These are phyloP conservation scores for Rhynchosporium agropyri DNA, from an alignment of 2,329 filamentous ascomycete genomes.

Conservation along the genomic window DNA sequence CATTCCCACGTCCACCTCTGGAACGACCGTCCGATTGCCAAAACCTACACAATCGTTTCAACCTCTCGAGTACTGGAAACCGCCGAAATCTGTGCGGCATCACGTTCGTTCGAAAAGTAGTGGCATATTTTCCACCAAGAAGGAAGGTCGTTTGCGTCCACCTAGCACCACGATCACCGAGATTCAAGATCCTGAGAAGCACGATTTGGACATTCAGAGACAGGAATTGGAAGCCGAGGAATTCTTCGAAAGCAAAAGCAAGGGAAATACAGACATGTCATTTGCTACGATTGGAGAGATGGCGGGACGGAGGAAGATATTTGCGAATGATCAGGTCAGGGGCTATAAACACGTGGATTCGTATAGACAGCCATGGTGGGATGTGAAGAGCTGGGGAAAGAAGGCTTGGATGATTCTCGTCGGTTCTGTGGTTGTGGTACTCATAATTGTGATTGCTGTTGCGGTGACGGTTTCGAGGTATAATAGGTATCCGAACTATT, in stretches of 20 bases:
- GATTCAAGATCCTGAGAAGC: slow-evolving; percentile 15
- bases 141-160: slow-evolving; percentile 22
- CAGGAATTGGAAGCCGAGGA: slow-evolving; percentile 11
- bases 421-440: slow-evolving; percentile 44
- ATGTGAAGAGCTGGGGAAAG: slow-evolving; percentile 57
- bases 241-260: slow-evolving; percentile 19
- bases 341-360: slow-evolving; percentile 27
- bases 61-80: slow-evolving; percentile 36
- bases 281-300: slow-evolving; percentile 26
- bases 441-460: slow-evolving; percentile 54
- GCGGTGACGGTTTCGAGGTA: slow-evolving; percentile 44
- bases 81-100: slow-evolving; percentile 31
- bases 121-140: slow-evolving; percentile 21
- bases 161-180: background rate
- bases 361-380: slow-evolving; percentile 44
- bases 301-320: slow-evolving; percentile 18
- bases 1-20: slow-evolving; percentile 6
- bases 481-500: slow-evolving; percentile 50
- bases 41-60: slow-evolving; percentile 27
- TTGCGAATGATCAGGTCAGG: slow-evolving; percentile 17
- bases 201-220: slow-evolving; percentile 18
- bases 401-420: slow-evolving; percentile 52
- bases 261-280: slow-evolving; percentile 14
- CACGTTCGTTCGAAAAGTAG: slow-evolving; percentile 32
- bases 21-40: slow-evolving; percentile 17